Percentiles rank a stretch among this genome's conserved stretches.
Conservation (phyloP, 2,329 filamentous ascomycete species). For the Arthrobotrys sinensis region DNA sequence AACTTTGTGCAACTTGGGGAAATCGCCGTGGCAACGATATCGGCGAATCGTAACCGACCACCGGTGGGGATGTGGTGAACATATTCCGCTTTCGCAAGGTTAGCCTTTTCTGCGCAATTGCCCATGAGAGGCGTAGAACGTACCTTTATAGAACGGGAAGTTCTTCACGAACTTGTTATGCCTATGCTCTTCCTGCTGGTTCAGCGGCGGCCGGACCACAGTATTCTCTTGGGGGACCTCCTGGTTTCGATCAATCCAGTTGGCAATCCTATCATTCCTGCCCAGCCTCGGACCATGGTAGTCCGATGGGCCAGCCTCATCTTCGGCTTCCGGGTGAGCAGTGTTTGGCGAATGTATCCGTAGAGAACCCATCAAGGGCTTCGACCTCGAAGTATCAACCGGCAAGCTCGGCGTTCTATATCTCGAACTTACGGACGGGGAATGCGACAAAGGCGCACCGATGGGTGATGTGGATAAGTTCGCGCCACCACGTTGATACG, state of each 20-base stretch:
- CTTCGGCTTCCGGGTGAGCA: constrained; percentile 32
- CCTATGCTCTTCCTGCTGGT: constrained; percentile 48
- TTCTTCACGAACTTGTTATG: constrained; percentile 58
- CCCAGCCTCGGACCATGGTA: constrained; percentile 34
- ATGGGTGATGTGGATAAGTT: constrained; percentile 52
- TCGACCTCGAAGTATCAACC: constrained; percentile 26
- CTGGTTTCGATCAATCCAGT: constrained; percentile 58
- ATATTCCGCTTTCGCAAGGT: constrained; percentile 50
- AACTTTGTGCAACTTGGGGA: constrained; percentile 58
- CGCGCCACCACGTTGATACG: constrained; percentile 24
- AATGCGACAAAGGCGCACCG: constrained; percentile 28
- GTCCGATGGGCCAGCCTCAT: constrained; percentile 49
- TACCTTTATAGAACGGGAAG: constrained; percentile 61
- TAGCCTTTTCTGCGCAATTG: constrained; percentile 4
- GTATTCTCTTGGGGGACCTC: constrained; percentile 56
- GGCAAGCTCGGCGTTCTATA: constrained; percentile 51
- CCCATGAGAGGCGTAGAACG: background rate
- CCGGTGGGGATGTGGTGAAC: constrained; percentile 59
- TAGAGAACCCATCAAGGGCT: constrained; percentile 39
- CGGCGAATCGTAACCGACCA: constrained; percentile 45
- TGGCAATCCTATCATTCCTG: constrained; percentile 49
- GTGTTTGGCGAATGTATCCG: constrained; percentile 54
- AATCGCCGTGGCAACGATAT: constrained; percentile 57
- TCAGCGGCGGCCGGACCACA: constrained; percentile 53
- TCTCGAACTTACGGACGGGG: constrained; percentile 31